A percentile compares a stretch with the other conserved stretches of the same genome.
phyloP scores from a whole-genome alignment of 2,329 filamentous ascomycete species.

The Botryotinia globosa region DNA sequence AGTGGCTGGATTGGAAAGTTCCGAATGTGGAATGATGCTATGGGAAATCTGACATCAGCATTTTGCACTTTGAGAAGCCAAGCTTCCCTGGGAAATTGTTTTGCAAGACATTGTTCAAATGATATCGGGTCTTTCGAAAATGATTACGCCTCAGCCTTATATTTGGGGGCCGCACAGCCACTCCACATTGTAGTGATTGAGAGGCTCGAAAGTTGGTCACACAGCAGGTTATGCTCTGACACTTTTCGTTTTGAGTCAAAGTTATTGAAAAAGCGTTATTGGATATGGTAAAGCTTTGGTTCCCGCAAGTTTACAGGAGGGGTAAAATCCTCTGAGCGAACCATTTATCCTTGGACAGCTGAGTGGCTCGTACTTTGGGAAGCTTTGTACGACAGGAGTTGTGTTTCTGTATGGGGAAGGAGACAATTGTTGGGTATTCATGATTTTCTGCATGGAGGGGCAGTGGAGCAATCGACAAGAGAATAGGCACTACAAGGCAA shows the following conservation, averaged over 20 bases:
- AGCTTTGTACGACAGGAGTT: not conserved
- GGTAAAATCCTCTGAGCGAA: conserved; percentile 3
- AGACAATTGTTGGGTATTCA: not conserved
- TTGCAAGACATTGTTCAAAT: not conserved
- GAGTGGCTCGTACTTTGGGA: not conserved
- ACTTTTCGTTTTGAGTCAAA: not conserved
- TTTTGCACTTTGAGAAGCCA: not conserved
- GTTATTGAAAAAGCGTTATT: not conserved
- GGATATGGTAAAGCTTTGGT: not conserved
- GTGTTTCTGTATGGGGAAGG: not conserved
- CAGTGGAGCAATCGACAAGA: not conserved
- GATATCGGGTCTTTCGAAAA: not conserved
- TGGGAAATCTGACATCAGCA: conserved; percentile 5
- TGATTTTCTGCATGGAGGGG: not conserved
- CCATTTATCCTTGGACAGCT: conserved; percentile 13
- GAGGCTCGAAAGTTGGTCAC: not conserved
- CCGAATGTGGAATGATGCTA: conserved; percentile 1
- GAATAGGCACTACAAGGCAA: not conserved
- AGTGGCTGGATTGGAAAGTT: conserved; percentile 11
- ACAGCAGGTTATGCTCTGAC: not conserved
- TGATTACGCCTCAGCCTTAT: conserved; percentile 3
- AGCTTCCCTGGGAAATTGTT: not conserved
- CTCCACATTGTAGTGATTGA: not conserved
- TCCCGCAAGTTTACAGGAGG: not conserved
- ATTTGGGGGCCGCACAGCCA: conserved; percentile 6